Percentiles rank a stretch among this genome's conserved stretches.
Evolutionary conservation across 768 basidiomycete species (phyloP).

Genomic region (Mycena kentingensis): DNA sequence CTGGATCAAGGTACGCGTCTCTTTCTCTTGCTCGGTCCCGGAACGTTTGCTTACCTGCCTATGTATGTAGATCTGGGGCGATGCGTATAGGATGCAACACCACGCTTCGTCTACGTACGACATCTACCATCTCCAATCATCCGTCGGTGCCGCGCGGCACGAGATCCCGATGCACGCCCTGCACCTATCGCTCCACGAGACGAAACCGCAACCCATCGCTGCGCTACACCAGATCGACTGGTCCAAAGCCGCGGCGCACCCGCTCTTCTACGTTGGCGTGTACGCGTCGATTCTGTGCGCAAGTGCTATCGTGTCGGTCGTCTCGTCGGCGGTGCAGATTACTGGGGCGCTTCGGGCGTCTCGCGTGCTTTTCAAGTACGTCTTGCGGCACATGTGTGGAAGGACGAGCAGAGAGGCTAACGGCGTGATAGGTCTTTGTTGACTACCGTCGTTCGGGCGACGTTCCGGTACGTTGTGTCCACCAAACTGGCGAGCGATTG

Average conservation of each 20-base stretch:
- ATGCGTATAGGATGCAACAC: conserved; percentile 14
- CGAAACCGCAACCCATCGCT: conserved; percentile 13
- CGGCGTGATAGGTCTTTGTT: conserved; percentile 59
- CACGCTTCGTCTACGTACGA: conserved; percentile 5
- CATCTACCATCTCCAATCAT: conserved; percentile 5
- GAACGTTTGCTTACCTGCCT: too few relatives aligned
- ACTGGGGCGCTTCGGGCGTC: conserved; percentile 59
- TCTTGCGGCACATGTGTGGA: background rate
- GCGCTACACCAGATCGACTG: conserved; percentile 34
- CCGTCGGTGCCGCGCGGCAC: background rate
- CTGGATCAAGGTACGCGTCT: conserved; percentile 73
- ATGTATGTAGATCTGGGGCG: conserved; percentile 21
- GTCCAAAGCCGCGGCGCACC: conserved; percentile 59
- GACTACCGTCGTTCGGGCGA: conserved; percentile 72
- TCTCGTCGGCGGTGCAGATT: conserved; percentile 45
- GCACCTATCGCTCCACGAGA: conserved; percentile 25
- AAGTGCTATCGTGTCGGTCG: conserved; percentile 6
- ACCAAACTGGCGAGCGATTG: background rate
- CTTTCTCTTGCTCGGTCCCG: background rate
- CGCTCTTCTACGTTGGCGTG: conserved; percentile 70
- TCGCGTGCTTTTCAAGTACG: conserved; percentile 43
- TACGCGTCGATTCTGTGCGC: conserved; percentile 59
- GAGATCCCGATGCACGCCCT: conserved; percentile 16
- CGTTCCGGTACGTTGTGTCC: conserved; percentile 74
- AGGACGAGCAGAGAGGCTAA: conserved; percentile 18